These are phyloP conservation scores for Talaromyces verruculosus DNA, from an alignment of 2,329 filamentous ascomycete species.

Conservation along the genomic window DNA sequence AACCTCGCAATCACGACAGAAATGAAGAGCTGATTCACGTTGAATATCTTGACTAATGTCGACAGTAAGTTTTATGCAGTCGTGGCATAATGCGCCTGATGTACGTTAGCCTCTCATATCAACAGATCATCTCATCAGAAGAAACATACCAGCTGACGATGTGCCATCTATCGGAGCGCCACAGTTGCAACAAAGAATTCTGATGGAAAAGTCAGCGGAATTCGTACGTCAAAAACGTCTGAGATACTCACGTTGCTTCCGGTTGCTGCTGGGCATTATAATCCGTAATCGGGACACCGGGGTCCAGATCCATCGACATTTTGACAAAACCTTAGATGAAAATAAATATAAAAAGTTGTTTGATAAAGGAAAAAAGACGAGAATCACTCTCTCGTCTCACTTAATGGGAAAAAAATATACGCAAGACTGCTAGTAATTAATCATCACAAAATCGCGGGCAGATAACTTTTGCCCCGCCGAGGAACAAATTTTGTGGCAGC, in stretches of 20 bases:
- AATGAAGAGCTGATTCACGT: slow-evolving; percentile 84
- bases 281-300: slow-evolving; percentile 52
- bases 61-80: slow-evolving; percentile 91
- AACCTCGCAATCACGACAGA: slow-evolving; percentile 86
- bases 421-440: slow-evolving; percentile 2
- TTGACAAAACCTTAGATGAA: slow-evolving; percentile 21
- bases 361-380: neutral
- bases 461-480: slow-evolving; percentile 22
- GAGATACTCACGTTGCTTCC: slow-evolving; percentile 54
- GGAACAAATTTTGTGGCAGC: slow-evolving; percentile 13
- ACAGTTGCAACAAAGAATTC: slow-evolving; percentile 98
- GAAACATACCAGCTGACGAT: slow-evolving; percentile 16
- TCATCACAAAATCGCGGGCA: slow-evolving; percentile 16
- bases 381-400: neutral
- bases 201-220: slow-evolving; percentile 35
- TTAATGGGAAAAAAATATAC: neutral
- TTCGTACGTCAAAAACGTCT: neutral
- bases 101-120: slow-evolving; percentile 47
- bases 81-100: slow-evolving; percentile 86
- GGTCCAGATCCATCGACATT: slow-evolving; percentile 62
- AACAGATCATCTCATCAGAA: neutral
- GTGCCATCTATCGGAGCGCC: slow-evolving; percentile 94
- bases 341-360: neutral
- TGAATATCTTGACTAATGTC: slow-evolving; percentile 92
- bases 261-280: slow-evolving; percentile 40